Evolutionary conservation across 176 grass and related monocot species (phyloP), one percentile per base, ranked within the genome.

Genomic region (Zoysia japonica): DNA sequence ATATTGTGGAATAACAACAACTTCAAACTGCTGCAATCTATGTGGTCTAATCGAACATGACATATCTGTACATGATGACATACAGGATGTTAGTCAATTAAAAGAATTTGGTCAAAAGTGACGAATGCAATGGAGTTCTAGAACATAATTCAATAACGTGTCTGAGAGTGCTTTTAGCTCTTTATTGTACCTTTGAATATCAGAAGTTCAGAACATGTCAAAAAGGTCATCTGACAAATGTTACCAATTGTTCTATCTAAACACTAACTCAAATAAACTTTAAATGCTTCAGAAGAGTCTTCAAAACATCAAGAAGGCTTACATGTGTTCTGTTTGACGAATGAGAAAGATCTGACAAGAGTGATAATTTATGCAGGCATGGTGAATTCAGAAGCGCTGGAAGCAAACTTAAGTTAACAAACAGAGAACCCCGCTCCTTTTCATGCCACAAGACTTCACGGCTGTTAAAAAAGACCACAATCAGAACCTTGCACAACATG

Each of bases 331-430:
- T 91, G 44, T 82, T 88, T 73, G 67, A 90, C 55, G 68, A 86
- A 85, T 80, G 66, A 70, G 80, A 76, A 66, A 98, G 70, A 84
- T 94, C 87, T 76, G 95, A 92, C 84, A 98, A 73, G 52, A 65
- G 64, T 74, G 92, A 92, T 70, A 94, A 68, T 51, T 82, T 94
- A 75, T 98, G 90, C 67, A 98, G 88, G 84, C 95, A 98, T 16
- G 90, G 78, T 69, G 95, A 98, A 45, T 94, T 98, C 74, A 98
- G 83, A 47, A 98, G 64, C 35, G 95, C 89, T 83, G 90, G 90
- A 50, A 98, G 83, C 67, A 85, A 92, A 78, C 89, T 94, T 76
- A 94, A 65, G 74, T 98, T 98, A 82, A 94, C 61, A 75, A 94
- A 90, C 60, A 75, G 80, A 19, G 87, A 88, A 68, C 90, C 89